Base-by-base conservation (phyloP, 129 eudicot genomes). In the Cynara cardunculus region DNA sequence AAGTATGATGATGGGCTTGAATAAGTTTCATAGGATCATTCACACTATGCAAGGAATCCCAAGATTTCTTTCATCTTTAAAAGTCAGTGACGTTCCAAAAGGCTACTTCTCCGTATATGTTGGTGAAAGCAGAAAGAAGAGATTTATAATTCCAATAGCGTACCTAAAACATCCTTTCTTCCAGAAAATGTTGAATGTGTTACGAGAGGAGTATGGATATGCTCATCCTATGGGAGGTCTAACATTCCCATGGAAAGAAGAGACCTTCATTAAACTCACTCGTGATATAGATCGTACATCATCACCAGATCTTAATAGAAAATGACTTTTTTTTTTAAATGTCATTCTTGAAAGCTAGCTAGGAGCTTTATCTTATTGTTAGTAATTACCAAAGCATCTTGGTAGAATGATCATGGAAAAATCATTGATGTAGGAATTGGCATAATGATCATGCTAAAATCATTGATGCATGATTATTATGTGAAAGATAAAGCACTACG, bases 221-320 rank as follows among this genome's bases (percentile, higher is more conserved):
- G 31, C 14, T 76, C 78, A 76, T 70, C 84, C 84, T n/a, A 76
- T n/a, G 69, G 82, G 86, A 70, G 73, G 86, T 5, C 81, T 70
- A 1, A 82, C 78, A 2, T 8, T 82, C 71, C 82, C 81, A 2
- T 76, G 81, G 34, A 56, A 78, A 30, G 85, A 82, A 74, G 65
- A 80, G 64, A 21, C 69, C 13, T 83, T 87, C 78, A 11, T 87
- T 19, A 35, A 81, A 59, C 30, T 73, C 1, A 41, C 61, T n/a
- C 18, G 3, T 2, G 64, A 73, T 37, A 80, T 80, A 7, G 2
- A 14, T 56, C 4, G 44, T 67, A 77, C 32, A 64, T 37, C 37
- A 41, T 16, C 25, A 30, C 27, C 14, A 4, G 9, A 24, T 37
- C 34, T 34, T 24, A 25, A 64, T 14, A 24, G 73, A 77, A 65